phyloP scores from a whole-genome alignment of 1,284 basidiomycete species.

The Coriolopsis trogii region DNA sequence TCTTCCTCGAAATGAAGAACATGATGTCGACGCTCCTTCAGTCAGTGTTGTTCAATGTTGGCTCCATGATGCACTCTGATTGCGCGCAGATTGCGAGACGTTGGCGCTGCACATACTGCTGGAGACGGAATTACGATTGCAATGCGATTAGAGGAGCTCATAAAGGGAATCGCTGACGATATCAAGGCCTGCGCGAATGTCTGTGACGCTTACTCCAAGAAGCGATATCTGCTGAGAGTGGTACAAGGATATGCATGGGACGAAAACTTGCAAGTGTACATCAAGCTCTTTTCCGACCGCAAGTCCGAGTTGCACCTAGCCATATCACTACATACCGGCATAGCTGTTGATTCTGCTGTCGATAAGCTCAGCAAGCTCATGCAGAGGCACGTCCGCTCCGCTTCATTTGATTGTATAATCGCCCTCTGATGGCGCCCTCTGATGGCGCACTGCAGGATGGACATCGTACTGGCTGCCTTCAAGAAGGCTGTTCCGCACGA shows the following conservation, averaged over 20 bases:
- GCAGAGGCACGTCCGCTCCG: slow-evolving; percentile 24
- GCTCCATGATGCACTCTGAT: too few species aligned
- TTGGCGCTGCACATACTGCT: slow-evolving; percentile 18
- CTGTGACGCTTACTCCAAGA: slow-evolving; percentile 37
- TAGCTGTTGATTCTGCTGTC: slow-evolving; percentile 36
- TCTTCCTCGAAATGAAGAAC: slow-evolving; percentile 27
- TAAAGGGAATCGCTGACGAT: slow-evolving; percentile 28
- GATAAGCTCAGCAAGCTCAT: slow-evolving; percentile 31
- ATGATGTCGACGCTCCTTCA: slow-evolving; percentile 45
- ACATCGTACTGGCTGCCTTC: slow-evolving; percentile 8
- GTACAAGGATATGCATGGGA: slow-evolving; percentile 29
- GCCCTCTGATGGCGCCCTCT: too few species aligned
- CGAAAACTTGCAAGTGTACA: slow-evolving; percentile 20
- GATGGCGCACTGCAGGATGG: slow-evolving; percentile 6
- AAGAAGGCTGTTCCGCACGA: neutral
- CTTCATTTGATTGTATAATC: neutral
- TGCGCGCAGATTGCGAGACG: slow-evolving; percentile 20
- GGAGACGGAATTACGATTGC: slow-evolving; percentile 19
- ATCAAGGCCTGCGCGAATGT: slow-evolving; percentile 34
- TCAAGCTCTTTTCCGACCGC: slow-evolving; percentile 33
- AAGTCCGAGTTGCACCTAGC: slow-evolving; percentile 36
- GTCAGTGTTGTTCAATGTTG: slow-evolving; percentile 23
- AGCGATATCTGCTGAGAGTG: slow-evolving; percentile 37
- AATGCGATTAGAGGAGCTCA: slow-evolving; percentile 17
- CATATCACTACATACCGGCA: slow-evolving; percentile 37